Conservation (phyloP, 73 alveolate species). For the Paramecium primaurelia region DNA sequence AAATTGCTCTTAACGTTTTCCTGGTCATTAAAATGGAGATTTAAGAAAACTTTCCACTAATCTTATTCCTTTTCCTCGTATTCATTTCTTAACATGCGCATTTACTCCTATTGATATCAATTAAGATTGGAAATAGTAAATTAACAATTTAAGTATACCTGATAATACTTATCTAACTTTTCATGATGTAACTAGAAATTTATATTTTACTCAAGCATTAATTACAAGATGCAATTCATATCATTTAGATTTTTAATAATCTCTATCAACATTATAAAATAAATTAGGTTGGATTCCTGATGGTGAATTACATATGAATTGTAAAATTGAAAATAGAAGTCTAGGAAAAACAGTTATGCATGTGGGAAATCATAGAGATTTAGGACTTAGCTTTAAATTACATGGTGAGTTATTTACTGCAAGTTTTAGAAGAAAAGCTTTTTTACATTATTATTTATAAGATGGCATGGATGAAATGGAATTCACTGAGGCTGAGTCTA, state of each 20-base stretch:
- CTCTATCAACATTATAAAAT: background rate
- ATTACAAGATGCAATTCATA: background rate
- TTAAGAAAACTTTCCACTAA: background rate
- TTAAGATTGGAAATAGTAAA: background rate
- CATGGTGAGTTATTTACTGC: background rate
- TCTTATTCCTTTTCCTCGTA: background rate
- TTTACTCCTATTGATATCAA: background rate
- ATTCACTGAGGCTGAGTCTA: slow-evolving; percentile 68
- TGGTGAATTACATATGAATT: background rate
- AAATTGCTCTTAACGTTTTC: background rate
- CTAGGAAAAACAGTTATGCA: background rate
- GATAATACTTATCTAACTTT: background rate
- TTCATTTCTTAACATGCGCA: background rate
- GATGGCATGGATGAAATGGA: slow-evolving; percentile 71
- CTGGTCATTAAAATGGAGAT: background rate
- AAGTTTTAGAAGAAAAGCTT: slow-evolving; percentile 1
- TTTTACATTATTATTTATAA: background rate
- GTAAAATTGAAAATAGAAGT: background rate
- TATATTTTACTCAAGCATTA: background rate
- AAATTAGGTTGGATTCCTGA: background rate
- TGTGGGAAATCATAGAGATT: background rate
- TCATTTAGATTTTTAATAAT: background rate
- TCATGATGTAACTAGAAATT: background rate
- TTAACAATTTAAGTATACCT: background rate
- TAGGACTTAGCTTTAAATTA: background rate